A percentile compares a stretch with the other conserved stretches of the same genome.
These are phyloP conservation scores for Biscogniauxia sp. DNA, from an alignment of 2,329 filamentous ascomycete species.

Conservation along the genomic window DNA sequence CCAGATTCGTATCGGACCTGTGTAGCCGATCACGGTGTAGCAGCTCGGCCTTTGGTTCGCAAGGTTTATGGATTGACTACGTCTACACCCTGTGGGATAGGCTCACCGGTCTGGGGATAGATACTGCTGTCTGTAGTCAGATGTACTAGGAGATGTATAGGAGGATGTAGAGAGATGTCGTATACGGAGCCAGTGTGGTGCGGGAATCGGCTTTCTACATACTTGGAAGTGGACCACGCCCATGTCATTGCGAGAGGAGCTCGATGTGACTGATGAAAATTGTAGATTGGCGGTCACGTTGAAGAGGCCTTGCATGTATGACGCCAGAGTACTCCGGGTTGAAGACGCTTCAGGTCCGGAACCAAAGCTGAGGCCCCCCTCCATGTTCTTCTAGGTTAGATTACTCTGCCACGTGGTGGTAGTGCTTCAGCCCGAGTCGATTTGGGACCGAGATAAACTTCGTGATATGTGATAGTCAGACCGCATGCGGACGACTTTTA, in stretches of 20 bases:
- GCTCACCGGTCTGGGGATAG: background rate
- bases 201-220: background rate
- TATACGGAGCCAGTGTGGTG: background rate
- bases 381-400: constrained; percentile 7
- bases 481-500: background rate
- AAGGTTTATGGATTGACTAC: background rate
- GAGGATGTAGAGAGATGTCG: background rate
- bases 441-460: background rate
- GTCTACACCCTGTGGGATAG: background rate
- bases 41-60: background rate
- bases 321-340: background rate
- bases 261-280: background rate
- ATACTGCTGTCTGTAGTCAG: background rate
- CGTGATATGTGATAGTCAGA: constrained; percentile 9
- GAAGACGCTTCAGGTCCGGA: background rate
- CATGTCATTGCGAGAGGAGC: background rate
- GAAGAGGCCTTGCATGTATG: background rate
- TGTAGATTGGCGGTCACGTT: background rate
- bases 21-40: background rate
- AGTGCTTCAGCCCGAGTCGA: constrained; percentile 4
- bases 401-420: constrained; percentile 15
- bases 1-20: background rate
- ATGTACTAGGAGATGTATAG: background rate
- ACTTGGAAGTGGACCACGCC: background rate
- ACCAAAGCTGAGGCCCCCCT: background rate